Percentiles rank a stretch among this genome's conserved stretches.
These are phyloP conservation scores for Penicillium dipodomyicola DNA, from an alignment of 495 filamentous ascomycete genomes.

Conservation along the genomic window DNA sequence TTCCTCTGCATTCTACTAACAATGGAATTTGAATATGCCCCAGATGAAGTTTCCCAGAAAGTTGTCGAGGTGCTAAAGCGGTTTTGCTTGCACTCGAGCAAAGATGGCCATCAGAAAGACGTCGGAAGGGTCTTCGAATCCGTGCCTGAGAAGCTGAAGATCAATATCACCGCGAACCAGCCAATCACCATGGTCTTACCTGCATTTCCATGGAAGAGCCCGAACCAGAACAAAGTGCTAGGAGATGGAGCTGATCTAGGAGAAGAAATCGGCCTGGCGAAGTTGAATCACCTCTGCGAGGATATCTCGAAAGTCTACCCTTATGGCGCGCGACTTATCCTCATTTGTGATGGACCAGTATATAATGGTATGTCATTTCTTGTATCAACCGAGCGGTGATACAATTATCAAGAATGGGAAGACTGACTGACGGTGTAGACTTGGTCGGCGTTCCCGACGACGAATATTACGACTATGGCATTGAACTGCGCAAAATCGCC, in stretches of 20 bases:
- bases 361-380: conserved; percentile 4
- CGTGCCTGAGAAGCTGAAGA: conserved; percentile 5
- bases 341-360: conserved; percentile 10
- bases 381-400: neutral
- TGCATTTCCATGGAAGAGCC: conserved; percentile 14
- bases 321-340: conserved; percentile 12
- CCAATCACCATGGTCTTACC: conserved; percentile 10
- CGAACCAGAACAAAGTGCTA: conserved; percentile 8
- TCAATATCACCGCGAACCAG: conserved; percentile 4
- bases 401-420: neutral
- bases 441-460: conserved; percentile 9
- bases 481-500: conserved; percentile 7
- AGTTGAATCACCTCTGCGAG: conserved; percentile 10
- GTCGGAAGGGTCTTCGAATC: conserved; percentile 6
- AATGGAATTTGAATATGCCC: conserved; percentile 9
- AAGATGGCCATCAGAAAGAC: conserved; percentile 4
- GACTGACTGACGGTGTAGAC: conserved; percentile 4
- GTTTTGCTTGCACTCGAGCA: conserved; percentile 4
- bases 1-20: neutral
- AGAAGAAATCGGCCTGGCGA: conserved; percentile 8
- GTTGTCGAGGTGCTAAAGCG: conserved; percentile 2
- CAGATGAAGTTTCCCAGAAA: neutral
- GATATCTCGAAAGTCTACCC: conserved; percentile 13
- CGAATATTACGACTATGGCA: conserved; percentile 13
- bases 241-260: conserved; percentile 5